Evolutionary conservation across 495 filamentous ascomycete species (phyloP).

Genomic region (Cercophora samala): DNA sequence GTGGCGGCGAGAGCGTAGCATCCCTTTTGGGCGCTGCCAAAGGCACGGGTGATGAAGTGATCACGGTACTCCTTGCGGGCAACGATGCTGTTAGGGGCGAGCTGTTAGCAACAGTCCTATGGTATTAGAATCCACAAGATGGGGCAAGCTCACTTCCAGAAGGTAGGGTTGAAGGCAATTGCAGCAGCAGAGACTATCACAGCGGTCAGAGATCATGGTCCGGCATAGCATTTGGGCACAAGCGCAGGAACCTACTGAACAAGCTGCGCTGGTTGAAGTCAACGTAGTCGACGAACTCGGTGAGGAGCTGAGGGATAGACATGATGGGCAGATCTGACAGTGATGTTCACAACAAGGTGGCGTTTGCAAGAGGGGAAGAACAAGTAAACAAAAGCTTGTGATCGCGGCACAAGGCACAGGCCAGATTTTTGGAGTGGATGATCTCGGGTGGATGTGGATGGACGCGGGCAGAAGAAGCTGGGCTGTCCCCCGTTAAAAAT

Average conservation of each 20-base stretch:
- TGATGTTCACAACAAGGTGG: constrained; percentile 3
- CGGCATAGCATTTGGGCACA: not conserved
- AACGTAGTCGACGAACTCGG: constrained; percentile 48
- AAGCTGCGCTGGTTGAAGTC: constrained; percentile 65
- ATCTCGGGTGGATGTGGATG: constrained; percentile 2
- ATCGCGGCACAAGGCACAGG: not conserved
- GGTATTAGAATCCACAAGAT: constrained; percentile 4
- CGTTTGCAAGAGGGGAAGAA: not conserved
- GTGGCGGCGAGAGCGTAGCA: constrained; percentile 86
- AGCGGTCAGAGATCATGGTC: constrained; percentile 17
- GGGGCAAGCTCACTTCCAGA: constrained; percentile 64
- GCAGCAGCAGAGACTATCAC: constrained; percentile 59
- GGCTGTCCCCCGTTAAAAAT: not conserved
- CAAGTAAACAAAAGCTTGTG: not conserved
- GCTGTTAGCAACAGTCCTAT: constrained; percentile 18
- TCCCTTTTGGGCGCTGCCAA: constrained; percentile 74
- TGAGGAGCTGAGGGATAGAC: constrained; percentile 29
- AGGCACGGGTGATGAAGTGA: constrained; percentile 81
- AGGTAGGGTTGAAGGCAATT: constrained; percentile 74
- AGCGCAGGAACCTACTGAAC: constrained; percentile 46
- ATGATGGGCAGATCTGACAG: constrained; percentile 23
- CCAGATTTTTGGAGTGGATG: too few species aligned
- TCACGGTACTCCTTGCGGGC: constrained; percentile 85
- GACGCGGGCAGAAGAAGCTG: not conserved
- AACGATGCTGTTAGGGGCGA: constrained; percentile 49